Evolutionary conservation across 1,284 basidiomycete genomes (phyloP).

Genomic region (Ustilago nuda): DNA sequence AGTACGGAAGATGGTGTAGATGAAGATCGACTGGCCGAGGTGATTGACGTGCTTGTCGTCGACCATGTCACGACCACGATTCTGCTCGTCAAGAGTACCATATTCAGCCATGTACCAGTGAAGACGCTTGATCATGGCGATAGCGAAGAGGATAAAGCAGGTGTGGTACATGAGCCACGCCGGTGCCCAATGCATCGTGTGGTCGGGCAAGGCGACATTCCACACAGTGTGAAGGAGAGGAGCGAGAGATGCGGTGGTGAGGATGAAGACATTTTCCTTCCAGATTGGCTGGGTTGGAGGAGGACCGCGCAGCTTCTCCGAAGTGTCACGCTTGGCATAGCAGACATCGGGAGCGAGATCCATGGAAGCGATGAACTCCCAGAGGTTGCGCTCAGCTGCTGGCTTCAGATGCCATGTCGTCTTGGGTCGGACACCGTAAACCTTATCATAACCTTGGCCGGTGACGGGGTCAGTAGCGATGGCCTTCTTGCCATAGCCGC

Average conservation of each 20-base stretch:
- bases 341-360: constrained; percentile 54
- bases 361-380: constrained; percentile 60
- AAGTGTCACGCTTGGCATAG: constrained; percentile 50
- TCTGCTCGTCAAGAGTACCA: constrained; percentile 63
- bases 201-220: constrained; percentile 55
- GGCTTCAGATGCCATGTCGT: constrained; percentile 65
- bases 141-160: constrained; percentile 57
- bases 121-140: constrained; percentile 54
- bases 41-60: constrained; percentile 66
- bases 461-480: constrained; percentile 53
- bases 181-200: constrained; percentile 60
- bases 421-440: constrained; percentile 64
- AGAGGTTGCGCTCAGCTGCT: constrained; percentile 47
- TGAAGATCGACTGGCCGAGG: constrained; percentile 63
- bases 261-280: constrained; percentile 61
- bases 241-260: constrained; percentile 47
- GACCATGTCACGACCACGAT: constrained; percentile 64
- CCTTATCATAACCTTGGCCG: constrained; percentile 60
- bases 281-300: constrained; percentile 56
- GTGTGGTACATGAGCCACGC: constrained; percentile 61
- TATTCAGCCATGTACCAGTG: constrained; percentile 59
- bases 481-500: constrained; percentile 58
- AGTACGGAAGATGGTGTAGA: constrained; percentile 66
- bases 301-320: constrained; percentile 51
- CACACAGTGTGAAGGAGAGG: constrained; percentile 51